Evolutionary conservation across 148 eudicot genomes (phyloP).

Genomic region (Silene conica): DNA sequence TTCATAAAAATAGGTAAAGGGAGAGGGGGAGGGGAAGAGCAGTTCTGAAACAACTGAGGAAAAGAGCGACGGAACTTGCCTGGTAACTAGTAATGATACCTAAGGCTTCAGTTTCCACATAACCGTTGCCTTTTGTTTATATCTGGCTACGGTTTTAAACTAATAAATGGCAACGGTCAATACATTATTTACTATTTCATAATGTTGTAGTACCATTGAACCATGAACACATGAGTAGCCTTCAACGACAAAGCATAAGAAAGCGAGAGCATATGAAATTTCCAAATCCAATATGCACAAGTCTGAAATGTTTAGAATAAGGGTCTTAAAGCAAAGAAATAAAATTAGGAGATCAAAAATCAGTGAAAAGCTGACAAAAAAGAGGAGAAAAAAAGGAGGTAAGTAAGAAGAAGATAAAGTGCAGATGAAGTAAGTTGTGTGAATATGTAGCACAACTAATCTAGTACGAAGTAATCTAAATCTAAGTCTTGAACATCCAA

Average conservation of each 20-base stretch:
- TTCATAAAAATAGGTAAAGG: too few species aligned
- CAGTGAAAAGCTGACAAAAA: conserved; percentile 4
- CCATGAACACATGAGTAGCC: conserved; percentile 47
- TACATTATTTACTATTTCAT: too few species aligned
- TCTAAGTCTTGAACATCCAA: conserved; percentile 15
- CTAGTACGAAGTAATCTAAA: background rate
- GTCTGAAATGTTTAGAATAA: background rate
- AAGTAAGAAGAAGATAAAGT: conserved; percentile 34
- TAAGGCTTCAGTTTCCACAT: too few species aligned
- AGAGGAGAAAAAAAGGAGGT: conserved; percentile 21
- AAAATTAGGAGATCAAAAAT: background rate
- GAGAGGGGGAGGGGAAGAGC: too few species aligned
- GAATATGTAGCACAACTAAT: conserved; percentile 18
- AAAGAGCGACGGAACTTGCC: too few species aligned
- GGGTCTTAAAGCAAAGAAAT: background rate
- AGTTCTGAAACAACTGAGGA: too few species aligned
- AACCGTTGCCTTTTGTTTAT: too few species aligned
- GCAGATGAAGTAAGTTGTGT: conserved; percentile 39
- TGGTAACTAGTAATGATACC: too few species aligned
- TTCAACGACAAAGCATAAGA: conserved; percentile 62
- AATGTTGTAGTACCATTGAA: conserved; percentile 50
- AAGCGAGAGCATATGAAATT: too few species aligned
- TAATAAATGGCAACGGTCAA: too few species aligned
- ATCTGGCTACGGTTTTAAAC: too few species aligned
- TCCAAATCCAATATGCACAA: too few species aligned